These are phyloP conservation scores for Adansonia gregorii DNA, from an alignment of 441 rosid genomes.

Conservation along the genomic window DNA sequence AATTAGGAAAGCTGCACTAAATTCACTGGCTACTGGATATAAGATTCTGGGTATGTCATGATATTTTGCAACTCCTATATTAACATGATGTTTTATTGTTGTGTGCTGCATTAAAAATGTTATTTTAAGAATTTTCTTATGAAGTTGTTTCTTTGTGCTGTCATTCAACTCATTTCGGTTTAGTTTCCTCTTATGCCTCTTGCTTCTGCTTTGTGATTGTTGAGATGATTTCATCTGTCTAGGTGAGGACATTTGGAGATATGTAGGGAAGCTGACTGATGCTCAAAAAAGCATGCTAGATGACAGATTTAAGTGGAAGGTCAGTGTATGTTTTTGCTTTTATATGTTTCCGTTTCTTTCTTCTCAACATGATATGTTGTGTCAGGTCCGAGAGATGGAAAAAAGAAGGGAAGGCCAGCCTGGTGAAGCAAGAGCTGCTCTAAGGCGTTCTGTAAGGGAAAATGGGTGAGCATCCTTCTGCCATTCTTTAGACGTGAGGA, in stretches of 20 bases:
- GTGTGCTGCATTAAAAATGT: background rate
- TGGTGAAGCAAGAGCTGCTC: constrained; percentile 96
- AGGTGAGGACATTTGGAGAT: constrained; percentile 99
- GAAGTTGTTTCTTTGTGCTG: background rate
- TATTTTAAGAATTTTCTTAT: background rate
- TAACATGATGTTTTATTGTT: background rate
- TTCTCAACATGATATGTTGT: constrained; percentile 20
- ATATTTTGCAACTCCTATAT: constrained; percentile 22
- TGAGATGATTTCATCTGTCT: constrained; percentile 27
- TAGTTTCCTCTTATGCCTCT: background rate
- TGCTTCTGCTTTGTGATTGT: constrained; percentile 18
- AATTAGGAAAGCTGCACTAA: constrained; percentile 95
- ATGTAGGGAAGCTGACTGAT: constrained; percentile 97
- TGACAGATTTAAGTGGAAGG: constrained; percentile 99
- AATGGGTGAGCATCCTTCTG: constrained; percentile 55
- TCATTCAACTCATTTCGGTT: background rate
- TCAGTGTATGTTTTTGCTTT: constrained; percentile 34
- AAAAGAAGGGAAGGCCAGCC: constrained; percentile 97
- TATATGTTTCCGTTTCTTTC: constrained; percentile 5
- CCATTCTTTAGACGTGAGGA: background rate
- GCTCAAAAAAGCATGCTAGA: constrained; percentile 99
- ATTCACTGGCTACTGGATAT: constrained; percentile 96
- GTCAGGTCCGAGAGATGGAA: constrained; percentile 96
- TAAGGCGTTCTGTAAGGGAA: constrained; percentile 93
- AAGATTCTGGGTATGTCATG: constrained; percentile 84